Base-by-base conservation (phyloP, 495 filamentous ascomycete species). In the Parathielavia hyrcaniae region DNA sequence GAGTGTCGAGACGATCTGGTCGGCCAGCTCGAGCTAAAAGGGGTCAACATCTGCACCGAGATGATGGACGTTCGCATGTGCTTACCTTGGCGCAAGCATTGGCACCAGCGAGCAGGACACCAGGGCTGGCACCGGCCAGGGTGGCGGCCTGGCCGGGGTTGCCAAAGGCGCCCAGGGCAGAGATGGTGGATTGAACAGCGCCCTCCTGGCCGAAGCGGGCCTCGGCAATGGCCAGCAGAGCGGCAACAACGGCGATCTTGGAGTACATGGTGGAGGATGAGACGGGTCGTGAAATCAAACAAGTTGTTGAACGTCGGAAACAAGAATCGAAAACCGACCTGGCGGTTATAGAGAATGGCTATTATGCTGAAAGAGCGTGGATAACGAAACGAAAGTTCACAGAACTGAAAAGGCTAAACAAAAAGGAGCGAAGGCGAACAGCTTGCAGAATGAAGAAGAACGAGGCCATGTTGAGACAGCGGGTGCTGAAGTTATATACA, bases 191-290 rank as follows among this genome's bases (percentile, higher is more conserved):
- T 49, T 77, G 74, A 20, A 79, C 73, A 10, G 64, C 26, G 30
- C 78, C 73, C 61, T 84, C 81, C 67, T 81, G 74, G 26, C 75
- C 73, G 69, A 84, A 83, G 45, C 80, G 76, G 53, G 81, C 78
- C 60, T 83, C 73, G 54, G 70, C 75, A 39, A 73, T 64, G 30
- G 79, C 77, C 56, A 77, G 38, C 14, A 82, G 50, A 48, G 72
- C 67, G 19, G 73, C 69, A 53, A 77, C 38, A 50, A 77, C 32
- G 60, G 71, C 52, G 48, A 69, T 49, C 48, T 79, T 76, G 67
- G 74, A 66, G 61, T 76, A 67, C 78, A 80, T 81, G 53, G 47
- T 77, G 71, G 54, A 35, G 38, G 16, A 26, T 13, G 23, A 46
- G 52, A 20, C 6, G 52, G 11, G 23, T 52, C 51, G 56, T 50